Conservation (phyloP, 2,329 filamentous ascomycete genomes). For the Ophiocordyceps unilateralis region DNA sequence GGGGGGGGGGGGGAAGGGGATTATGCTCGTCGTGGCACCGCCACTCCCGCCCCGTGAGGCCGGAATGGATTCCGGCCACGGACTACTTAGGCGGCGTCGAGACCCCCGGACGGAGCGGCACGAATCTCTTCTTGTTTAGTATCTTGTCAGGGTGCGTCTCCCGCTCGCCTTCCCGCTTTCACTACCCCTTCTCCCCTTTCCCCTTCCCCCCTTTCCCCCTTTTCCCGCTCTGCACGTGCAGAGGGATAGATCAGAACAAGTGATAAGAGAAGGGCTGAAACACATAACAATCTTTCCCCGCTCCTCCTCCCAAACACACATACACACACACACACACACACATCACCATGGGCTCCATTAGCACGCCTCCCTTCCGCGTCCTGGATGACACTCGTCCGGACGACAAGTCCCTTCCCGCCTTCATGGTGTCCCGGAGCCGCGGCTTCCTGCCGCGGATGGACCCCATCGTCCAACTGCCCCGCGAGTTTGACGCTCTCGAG, state of each 20-base stretch:
- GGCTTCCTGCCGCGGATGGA: constrained; percentile 58
- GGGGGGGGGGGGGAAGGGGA: not conserved
- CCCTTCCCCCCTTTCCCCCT: not conserved
- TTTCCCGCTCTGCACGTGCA: too few relatives aligned
- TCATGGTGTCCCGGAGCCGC: constrained; percentile 61
- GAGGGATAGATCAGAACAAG: too few relatives aligned
- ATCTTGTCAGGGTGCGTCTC: not conserved
- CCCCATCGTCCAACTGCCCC: constrained; percentile 46
- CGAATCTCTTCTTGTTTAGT: not conserved
- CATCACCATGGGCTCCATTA: constrained; percentile 20
- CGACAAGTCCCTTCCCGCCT: constrained; percentile 49
- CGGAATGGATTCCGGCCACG: constrained; percentile 31
- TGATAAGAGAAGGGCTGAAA: not conserved
- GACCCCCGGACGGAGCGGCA: constrained; percentile 5
- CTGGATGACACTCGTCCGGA: constrained; percentile 44
- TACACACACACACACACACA: not conserved
- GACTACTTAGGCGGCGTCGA: constrained; percentile 26
- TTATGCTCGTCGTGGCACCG: not conserved
- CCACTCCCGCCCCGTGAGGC: constrained; percentile 17
- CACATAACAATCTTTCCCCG: not conserved
- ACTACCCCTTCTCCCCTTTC: not conserved
- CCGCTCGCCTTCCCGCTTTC: not conserved
- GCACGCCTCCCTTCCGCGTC: constrained; percentile 33
- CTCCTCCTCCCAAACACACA: not conserved
- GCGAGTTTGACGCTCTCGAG: constrained; percentile 56